Evolutionary conservation across 208 protist species (phyloP), one percentile per base, ranked within the genome.

Genomic region (Herpetomonas tarakana): DNA sequence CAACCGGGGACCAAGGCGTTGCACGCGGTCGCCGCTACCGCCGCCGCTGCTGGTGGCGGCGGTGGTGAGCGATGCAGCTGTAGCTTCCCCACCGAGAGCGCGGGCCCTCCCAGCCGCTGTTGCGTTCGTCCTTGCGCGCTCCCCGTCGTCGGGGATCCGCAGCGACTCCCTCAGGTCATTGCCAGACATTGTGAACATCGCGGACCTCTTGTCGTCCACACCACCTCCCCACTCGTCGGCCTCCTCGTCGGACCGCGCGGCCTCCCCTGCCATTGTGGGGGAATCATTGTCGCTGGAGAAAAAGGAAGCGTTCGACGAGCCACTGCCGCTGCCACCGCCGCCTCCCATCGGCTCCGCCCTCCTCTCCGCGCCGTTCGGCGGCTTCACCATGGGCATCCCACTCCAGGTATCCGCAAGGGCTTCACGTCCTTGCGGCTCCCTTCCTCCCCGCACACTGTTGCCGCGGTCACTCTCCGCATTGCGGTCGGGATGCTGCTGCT

Each of bases 151-250:
- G 11, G 56, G 38, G 56, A 50, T 61, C 3, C 45, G 41, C 26
- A 50, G 39, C 18, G 56, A 35, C 25, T 27, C 11, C 3, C 12
- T 12, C 26, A 61, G 28, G 41, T 61, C 56, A 27, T 61, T 61
- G 16, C 44, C 56, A 4, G 49, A 35, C 56, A 61, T 35, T 35
- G 56, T 2, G 56, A 61, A 61, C 3, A 41, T 41, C 7, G 56
- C 56, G 22, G 56, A 61, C 56, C 28, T 14, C 25, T 35, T 22
- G 2, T 18, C 19, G 3, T 9, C 19, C 3, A 29, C 3, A 7
- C 2, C 24, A 3, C 12, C 12, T n/a, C 3, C 3, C 3, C 4
- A 30, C 21, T 9, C 14, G 7, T 24, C 45, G n/a, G 30, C 27
- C 24, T 24, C 11, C 16, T 61, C 44, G 3, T 61, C 56, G 35